Conservation (phyloP, 106 monocot genomes). For the Dactylorhiza incarnata region DNA sequence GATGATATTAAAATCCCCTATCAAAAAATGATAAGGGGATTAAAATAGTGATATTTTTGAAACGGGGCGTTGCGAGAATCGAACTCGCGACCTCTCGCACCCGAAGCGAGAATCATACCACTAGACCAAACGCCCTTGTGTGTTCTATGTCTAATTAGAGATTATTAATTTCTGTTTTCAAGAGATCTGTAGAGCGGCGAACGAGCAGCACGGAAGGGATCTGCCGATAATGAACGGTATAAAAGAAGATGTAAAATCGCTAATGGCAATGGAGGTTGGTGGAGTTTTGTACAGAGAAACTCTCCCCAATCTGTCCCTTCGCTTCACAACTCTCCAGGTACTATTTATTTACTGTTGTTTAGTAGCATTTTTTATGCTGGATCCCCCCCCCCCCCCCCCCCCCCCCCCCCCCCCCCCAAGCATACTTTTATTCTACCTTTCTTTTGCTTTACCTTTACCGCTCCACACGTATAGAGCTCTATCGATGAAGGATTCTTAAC, state of each 20-base stretch:
- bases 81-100: slow-evolving; percentile 99
- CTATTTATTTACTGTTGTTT: too few species aligned
- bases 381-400: too few species aligned
- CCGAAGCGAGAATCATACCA: slow-evolving; percentile 21
- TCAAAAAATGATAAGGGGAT: neutral
- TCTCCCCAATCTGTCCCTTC: slow-evolving; percentile 36
- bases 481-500: neutral
- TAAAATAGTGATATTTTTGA: neutral
- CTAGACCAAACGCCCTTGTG: neutral
- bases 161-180: neutral
- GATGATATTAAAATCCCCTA: neutral
- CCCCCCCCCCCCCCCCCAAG: too few species aligned
- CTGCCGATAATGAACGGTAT: slow-evolving; percentile 90
- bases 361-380: neutral
- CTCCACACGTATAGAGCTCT: neutral
- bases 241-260: slow-evolving; percentile 74
- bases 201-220: slow-evolving; percentile 59
- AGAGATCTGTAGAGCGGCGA: slow-evolving; percentile 48
- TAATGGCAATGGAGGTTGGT: slow-evolving; percentile 36
- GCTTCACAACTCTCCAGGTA: slow-evolving; percentile 65
- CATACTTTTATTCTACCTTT: neutral
- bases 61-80: slow-evolving; percentile 52
- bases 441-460: neutral
- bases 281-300: slow-evolving; percentile 44
- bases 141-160: neutral